Evolutionary conservation across 139 green algal species (phyloP).

Genomic region (Picochlorum sp.): DNA sequence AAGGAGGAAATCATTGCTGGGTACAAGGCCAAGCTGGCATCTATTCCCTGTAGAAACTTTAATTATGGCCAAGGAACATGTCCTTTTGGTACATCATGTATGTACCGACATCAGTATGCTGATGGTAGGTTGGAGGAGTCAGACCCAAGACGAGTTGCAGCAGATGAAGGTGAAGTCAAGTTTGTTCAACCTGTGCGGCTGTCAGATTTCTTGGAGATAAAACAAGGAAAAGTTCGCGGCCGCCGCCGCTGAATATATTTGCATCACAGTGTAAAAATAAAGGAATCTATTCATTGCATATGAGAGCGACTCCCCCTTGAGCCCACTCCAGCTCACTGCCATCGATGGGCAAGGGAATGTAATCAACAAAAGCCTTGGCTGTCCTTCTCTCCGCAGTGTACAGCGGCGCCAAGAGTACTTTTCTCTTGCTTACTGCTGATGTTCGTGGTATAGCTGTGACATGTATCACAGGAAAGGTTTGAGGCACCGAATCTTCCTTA

Average conservation of each 20-base stretch:
- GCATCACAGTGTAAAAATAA: background rate
- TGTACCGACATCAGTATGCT: conserved; percentile 64
- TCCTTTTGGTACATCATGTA: conserved; percentile 75
- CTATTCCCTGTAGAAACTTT: conserved; percentile 57
- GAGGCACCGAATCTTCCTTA: conserved; percentile 25
- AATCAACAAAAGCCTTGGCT: conserved; percentile 80
- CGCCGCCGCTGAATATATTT: background rate
- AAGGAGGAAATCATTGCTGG: conserved; percentile 45
- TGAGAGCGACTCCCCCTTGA: conserved; percentile 68
- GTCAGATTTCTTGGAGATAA: conserved; percentile 20
- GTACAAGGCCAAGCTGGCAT: conserved; percentile 46
- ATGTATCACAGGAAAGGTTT: conserved; percentile 69
- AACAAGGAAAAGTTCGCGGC: background rate
- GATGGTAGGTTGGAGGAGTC: conserved; percentile 44
- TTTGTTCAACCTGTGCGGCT: conserved; percentile 25
- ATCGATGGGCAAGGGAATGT: conserved; percentile 74
- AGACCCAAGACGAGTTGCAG: conserved; percentile 14
- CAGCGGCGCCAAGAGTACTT: conserved; percentile 58
- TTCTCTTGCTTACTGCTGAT: conserved; percentile 63
- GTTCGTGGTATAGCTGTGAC: conserved; percentile 30
- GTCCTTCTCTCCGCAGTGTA: conserved; percentile 81
- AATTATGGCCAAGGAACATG: conserved; percentile 44
- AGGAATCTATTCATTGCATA: background rate
- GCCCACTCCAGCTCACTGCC: conserved; percentile 79
- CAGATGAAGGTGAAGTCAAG: conserved; percentile 21